Base-by-base conservation (phyloP, 345 rosid genomes). In the Gossypium thurberi region DNA sequence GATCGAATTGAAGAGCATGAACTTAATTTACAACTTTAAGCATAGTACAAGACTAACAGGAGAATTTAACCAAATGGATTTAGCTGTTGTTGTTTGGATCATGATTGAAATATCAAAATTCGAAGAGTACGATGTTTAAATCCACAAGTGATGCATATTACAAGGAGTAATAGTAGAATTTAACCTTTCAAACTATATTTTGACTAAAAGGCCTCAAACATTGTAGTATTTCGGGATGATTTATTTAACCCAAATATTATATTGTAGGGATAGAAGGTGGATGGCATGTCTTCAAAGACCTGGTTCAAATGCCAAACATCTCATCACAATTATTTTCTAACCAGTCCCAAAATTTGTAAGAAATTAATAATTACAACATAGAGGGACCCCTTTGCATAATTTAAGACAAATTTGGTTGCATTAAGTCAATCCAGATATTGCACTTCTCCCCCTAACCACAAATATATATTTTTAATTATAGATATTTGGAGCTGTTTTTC, bases 241-340 rank as follows among this genome's bases (percentile, higher is more conserved):
- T 28, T 68, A 26, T 68, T 26, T 46, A 59, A 9, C 21, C 28
- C 47, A 25, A 33, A 56, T 47, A 3, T 10, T n/a, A 13, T 23
- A 56, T n/a, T 53, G 43, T 6, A 74, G 48, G 55, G 55, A 25
- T 17, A 68, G 53, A 20, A 71, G 25, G 26, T 76, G 65, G 58
- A 14, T 64, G 3, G 62, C 74, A 56, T 20, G 71, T 64, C 70
- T 25, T 46, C n/a, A 28, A 40, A 60, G 10, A n/a, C 10, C 11
- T 13, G 28, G 20, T 44, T 44, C 73, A 18, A 57, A 67, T 47
- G 12, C 20, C 56, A 15, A 55, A 69, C 66, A 64, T 70, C 13
- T 70, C 53, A 10, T 62, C 58, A 55, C 55, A 25, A 37, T 0
- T 25, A 25, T 44, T 65, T 20, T 44, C 69, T 56, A 67, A 75